Evolutionary conservation across 345 rosid species (phyloP).

Genomic region (Acer saccharum): DNA sequence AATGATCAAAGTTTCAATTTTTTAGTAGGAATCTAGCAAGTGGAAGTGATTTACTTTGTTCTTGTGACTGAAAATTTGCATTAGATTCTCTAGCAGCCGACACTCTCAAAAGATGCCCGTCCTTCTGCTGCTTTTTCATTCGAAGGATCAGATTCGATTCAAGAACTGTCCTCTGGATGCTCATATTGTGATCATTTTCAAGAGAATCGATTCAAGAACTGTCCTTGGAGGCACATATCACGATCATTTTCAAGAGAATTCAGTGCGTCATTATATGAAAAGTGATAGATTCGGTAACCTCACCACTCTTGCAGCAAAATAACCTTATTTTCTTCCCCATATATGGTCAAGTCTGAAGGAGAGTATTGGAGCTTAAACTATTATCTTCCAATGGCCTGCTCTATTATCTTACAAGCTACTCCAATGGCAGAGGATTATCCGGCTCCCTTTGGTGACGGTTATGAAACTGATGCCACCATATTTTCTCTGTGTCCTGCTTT

Average conservation of each 20-base stretch:
- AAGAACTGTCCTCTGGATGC: background rate
- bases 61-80: background rate
- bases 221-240: no score
- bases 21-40: background rate
- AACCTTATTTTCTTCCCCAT: background rate
- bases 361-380: background rate
- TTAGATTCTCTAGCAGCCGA: constrained; percentile 13
- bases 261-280: no score
- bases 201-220: no score
- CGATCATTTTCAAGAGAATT: no score
- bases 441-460: background rate
- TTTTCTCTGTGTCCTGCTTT: constrained; percentile 6
- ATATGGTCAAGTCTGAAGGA: background rate
- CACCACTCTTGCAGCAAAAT: background rate
- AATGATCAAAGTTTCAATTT: no score
- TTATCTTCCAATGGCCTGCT: background rate
- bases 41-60: background rate
- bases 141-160: constrained; percentile 11
- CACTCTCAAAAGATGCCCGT: constrained; percentile 8
- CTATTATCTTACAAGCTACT: background rate
- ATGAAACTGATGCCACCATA: background rate
- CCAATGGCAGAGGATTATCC: constrained; percentile 8
- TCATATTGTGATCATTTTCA: no score
- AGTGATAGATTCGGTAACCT: no score
- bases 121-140: background rate